These are phyloP conservation scores for Paraphaeosphaeria minitans DNA, from an alignment of 2,329 filamentous ascomycete species.

Conservation along the genomic window DNA sequence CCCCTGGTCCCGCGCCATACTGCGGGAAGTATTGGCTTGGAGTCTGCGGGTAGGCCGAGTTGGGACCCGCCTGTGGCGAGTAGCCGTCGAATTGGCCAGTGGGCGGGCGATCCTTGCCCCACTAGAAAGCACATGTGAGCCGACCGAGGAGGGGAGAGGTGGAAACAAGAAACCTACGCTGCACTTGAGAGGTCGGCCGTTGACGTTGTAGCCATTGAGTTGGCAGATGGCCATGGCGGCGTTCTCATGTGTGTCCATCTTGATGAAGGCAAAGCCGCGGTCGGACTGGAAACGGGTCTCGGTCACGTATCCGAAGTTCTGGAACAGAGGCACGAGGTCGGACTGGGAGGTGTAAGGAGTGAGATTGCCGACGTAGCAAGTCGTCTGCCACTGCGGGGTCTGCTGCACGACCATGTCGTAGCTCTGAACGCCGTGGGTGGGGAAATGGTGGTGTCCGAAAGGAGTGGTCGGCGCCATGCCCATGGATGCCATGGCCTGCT, in stretches of 20 bases:
- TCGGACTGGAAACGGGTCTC: conserved; percentile 98
- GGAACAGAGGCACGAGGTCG: conserved; percentile 95
- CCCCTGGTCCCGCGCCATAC: conserved; percentile 71
- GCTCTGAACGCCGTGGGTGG: conserved; percentile 93
- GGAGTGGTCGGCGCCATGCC: conserved; percentile 97
- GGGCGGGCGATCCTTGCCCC: conserved; percentile 98
- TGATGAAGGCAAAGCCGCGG: conserved; percentile 96
- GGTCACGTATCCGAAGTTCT: conserved; percentile 97
- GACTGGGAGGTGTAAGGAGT: conserved; percentile 97
- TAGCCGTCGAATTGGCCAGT: conserved; percentile 82
- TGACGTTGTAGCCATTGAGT: conserved; percentile 96
- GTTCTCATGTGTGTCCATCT: conserved; percentile 98
- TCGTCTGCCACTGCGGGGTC: conserved; percentile 97
- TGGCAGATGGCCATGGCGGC: conserved; percentile 98
- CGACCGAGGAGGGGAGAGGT: conserved; percentile 23
- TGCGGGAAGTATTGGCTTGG: conserved; percentile 89
- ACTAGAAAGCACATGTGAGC: conserved; percentile 62
- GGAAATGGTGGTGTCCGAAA: conserved; percentile 96
- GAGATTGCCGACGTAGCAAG: conserved; percentile 95
- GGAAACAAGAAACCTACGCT: conserved; percentile 73
- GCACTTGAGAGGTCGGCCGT: conserved; percentile 95
- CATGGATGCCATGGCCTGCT: conserved; percentile 96
- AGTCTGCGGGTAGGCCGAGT: conserved; percentile 77
- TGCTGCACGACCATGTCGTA: conserved; percentile 97
- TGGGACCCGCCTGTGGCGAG: conserved; percentile 75